Evolutionary conservation across 805 yeast species (phyloP).

Genomic region (Candida ficus): DNA sequence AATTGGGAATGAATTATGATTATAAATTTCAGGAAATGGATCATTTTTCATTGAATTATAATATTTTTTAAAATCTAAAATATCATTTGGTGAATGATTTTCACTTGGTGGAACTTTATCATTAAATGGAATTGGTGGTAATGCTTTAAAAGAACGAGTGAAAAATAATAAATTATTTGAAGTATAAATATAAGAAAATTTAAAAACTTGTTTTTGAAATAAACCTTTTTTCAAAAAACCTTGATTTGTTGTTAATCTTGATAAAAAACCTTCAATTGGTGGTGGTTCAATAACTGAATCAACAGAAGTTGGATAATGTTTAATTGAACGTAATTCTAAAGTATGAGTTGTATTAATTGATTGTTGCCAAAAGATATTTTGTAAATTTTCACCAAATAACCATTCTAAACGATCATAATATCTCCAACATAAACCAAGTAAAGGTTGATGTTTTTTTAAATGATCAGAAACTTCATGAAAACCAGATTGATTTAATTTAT

Average conservation of each 20-base stretch:
- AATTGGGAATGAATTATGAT: constrained; percentile 50
- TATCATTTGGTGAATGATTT: no score
- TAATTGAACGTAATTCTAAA: constrained; percentile 55
- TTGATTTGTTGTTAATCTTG: constrained; percentile 45
- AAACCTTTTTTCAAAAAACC: constrained; percentile 35
- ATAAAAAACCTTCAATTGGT: constrained; percentile 79
- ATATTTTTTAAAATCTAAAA: constrained; percentile 23
- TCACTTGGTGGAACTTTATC: no score
- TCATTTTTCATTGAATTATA: constrained; percentile 12
- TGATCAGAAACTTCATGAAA: constrained; percentile 19
- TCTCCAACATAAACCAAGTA: constrained; percentile 55
- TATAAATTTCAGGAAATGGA: constrained; percentile 34
- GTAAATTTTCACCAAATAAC: constrained; percentile 43
- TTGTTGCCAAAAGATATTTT: constrained; percentile 39
- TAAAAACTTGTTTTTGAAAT: constrained; percentile 39
- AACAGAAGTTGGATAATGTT: constrained; percentile 33
- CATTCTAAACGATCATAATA: constrained; percentile 74
- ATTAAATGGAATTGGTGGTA: constrained; percentile 53
- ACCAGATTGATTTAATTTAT: constrained; percentile 28
- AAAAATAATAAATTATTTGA: constrained; percentile 57
- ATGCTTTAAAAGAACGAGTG: constrained; percentile 46
- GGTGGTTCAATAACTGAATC: constrained; percentile 47
- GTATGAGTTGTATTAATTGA: constrained; percentile 40
- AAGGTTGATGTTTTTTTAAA: constrained; percentile 24
- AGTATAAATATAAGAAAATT: constrained; percentile 59